Conservation (phyloP, 352 stramenopile species). For the Hyaloperonospora arabidopsidis region DNA sequence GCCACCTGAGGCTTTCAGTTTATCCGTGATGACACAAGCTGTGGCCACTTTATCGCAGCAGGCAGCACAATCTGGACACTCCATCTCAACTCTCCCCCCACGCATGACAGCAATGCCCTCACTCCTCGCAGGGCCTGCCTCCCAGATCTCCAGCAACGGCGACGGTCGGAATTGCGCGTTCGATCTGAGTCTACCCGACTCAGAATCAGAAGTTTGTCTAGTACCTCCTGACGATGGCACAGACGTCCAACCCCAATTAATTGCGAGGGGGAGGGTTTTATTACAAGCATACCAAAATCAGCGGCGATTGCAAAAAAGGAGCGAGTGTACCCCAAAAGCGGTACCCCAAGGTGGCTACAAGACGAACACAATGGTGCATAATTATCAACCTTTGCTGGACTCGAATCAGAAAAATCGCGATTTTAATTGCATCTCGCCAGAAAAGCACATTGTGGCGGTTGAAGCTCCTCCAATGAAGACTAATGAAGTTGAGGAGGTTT, state of each 20-base stretch:
- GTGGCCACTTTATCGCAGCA: too few relatives aligned
- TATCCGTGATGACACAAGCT: too few relatives aligned
- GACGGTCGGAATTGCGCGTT: conserved; percentile 6
- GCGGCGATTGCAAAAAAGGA: conserved; percentile 18
- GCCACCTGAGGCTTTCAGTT: too few relatives aligned
- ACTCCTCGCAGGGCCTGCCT: background rate
- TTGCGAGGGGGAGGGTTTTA: conserved; percentile 36
- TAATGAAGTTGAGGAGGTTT: conserved; percentile 7
- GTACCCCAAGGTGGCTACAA: background rate
- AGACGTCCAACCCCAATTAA: conserved; percentile 32
- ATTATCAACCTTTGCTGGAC: conserved; percentile 8
- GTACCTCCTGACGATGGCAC: background rate
- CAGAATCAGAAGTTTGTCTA: background rate
- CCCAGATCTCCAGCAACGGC: conserved; percentile 14
- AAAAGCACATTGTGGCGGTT: background rate
- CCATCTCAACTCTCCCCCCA: too few relatives aligned
- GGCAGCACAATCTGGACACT: too few relatives aligned
- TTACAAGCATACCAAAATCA: conserved; percentile 42
- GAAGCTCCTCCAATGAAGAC: conserved; percentile 22
- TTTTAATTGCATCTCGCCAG: conserved; percentile 12
- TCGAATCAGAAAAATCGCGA: conserved; percentile 15
- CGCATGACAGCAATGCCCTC: too few relatives aligned
- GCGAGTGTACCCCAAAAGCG: conserved; percentile 6
- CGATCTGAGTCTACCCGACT: conserved; percentile 11
- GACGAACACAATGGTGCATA: conserved; percentile 10